Evolutionary conservation across 106 monocot genomes (phyloP).

Genomic region (Dactylorhiza incarnata): DNA sequence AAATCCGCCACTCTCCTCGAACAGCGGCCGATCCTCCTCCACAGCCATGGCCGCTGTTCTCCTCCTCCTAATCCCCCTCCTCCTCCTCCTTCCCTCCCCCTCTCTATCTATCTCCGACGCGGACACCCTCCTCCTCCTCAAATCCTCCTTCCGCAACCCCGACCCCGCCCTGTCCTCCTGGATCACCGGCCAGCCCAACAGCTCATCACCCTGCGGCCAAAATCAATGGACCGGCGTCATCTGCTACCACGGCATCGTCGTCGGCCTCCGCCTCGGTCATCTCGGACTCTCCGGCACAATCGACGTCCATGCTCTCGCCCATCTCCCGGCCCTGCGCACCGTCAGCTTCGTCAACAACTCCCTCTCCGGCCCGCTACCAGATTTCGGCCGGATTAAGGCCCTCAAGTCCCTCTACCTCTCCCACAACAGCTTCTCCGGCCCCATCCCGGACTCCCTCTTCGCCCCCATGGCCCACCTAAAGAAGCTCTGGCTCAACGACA

Average conservation of each 20-base stretch:
- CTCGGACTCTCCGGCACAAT: constrained; percentile 29
- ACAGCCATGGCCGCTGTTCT: background rate
- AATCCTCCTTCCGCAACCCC: constrained; percentile 19
- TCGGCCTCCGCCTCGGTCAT: constrained; percentile 30
- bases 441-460: constrained; percentile 25
- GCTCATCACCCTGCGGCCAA: background rate
- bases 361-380: constrained; percentile 45
- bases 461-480: constrained; percentile 33
- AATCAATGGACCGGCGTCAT: constrained; percentile 34
- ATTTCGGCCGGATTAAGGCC: constrained; percentile 16
- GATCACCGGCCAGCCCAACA: constrained; percentile 4
- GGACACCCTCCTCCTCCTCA: constrained; percentile 31
- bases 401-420: constrained; percentile 47
- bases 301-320: constrained; percentile 21
- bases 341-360: constrained; percentile 36
- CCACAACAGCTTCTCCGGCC: constrained; percentile 37
- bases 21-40: background rate
- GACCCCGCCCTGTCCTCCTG: constrained; percentile 20
- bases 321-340: constrained; percentile 29
- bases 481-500: constrained; percentile 51
- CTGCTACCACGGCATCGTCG: constrained; percentile 36
- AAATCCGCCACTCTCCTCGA: background rate
- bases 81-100: constrained; percentile 18
- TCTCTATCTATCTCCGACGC: constrained; percentile 12
- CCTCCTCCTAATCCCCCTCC: background rate